Evolutionary conservation across 805 yeast species (phyloP), one percentile per base, ranked within the genome.

Genomic region (Candida ponderosae): DNA sequence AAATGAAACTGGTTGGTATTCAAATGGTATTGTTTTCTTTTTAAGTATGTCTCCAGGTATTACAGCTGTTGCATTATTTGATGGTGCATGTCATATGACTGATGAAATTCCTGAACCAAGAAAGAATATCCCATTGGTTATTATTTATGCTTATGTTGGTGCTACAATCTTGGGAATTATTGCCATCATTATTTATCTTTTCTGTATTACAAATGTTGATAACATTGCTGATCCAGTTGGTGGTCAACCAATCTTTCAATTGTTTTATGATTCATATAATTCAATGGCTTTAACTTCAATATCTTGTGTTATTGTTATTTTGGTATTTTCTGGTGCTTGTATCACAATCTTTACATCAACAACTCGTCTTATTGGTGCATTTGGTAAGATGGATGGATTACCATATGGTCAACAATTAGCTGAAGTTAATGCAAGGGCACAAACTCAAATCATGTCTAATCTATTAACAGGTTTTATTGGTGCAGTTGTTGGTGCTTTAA

Each of bases 41-140:
- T 28, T 51, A 7, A 45, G 53, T 6, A 32, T 51, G 27, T 40
- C 50, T 17, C 57, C 55, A 11, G 41, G 50, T 26, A 41, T 48
- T 35, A 50, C 55, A 9, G 42, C 51, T 17, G 53, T 53, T 4
- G 33, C 48, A 5, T 36, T 53, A 34, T 51, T 46, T 32, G 57
- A 53, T 36, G 54, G 52, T 8, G 48, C 56, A 5, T 39, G 45
- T 29, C 56, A 51, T 38, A 47, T 47, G 48, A 47, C 56, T 6
- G 53, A 49, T 37, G 54, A 51, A 37, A 43, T 51, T 18, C 46
- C 44, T 7, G 26, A 41, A 11, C 53, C 56, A 2, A 49, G 45
- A 35, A 49, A 37, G 32, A 47, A 49, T 28, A 42, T 51, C 14
- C 54, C 54, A 1, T 43, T 46, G 28, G 57, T 53, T 4, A 53